These are phyloP conservation scores for Gossypium thurberi DNA, from an alignment of 345 rosid species.

Conservation along the genomic window DNA sequence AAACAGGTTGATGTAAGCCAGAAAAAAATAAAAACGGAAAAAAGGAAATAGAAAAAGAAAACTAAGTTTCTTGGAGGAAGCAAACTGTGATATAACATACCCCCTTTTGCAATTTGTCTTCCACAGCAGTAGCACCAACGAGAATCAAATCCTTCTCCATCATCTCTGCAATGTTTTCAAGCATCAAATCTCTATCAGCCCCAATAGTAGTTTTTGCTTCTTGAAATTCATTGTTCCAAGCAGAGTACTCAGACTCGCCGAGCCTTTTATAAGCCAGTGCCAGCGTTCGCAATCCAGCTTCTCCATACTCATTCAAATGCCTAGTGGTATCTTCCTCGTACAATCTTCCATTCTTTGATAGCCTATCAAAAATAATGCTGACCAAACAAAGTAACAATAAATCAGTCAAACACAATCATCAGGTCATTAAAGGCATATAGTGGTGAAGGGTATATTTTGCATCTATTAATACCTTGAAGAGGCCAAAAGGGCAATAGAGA, in stretches of 20 bases:
- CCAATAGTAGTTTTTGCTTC: conserved; percentile 84
- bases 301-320: conserved; percentile 93
- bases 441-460: not conserved
- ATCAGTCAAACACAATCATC: conserved; percentile 5
- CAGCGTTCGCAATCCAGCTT: conserved; percentile 83
- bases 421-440: not conserved
- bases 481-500: not conserved
- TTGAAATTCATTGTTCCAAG: conserved; percentile 74
- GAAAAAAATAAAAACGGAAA: not conserved
- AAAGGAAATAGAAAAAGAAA: no score
- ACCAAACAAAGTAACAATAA: conserved; percentile 17
- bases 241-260: conserved; percentile 59
- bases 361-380: conserved; percentile 88
- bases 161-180: conserved; percentile 71
- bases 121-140: conserved; percentile 96
- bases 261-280: conserved; percentile 76
- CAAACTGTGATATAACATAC: conserved; percentile 30
- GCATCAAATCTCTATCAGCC: conserved; percentile 65
- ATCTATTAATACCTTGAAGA: not conserved
- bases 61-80: not conserved
- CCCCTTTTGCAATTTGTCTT: conserved; percentile 96
- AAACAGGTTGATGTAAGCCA: conserved; percentile 20
- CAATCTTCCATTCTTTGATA: conserved; percentile 70
- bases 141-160: conserved; percentile 87
- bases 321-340: conserved; percentile 53